Evolutionary conservation across 345 rosid species (phyloP), one percentile per base, ranked within the genome.

Genomic region (Crucihimalaya himalaica): DNA sequence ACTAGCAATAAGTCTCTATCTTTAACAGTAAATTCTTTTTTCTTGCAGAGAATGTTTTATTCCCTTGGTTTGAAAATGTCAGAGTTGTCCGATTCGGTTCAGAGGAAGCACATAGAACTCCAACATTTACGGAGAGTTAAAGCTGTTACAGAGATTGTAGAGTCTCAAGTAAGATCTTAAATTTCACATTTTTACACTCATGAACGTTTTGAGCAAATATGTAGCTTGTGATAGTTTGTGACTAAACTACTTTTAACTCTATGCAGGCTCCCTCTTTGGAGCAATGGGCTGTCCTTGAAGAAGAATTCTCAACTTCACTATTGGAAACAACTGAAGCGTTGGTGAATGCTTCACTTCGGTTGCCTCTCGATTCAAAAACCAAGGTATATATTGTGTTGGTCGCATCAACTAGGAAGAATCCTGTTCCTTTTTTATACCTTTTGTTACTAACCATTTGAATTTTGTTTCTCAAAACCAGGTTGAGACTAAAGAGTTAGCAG

Each of bases 251-350:
- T 34, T 51, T 53, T 37, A 45, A 52, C 51, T 76, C 65, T 61
- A 61, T 77, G 61, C 47, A 91, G 96, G 85, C 81, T 87, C 92
- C 96, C 8, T 70, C 74, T 73, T 81, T 91, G 70, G 92, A 87
- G 12, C 81, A 79, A 74, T 91, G 93, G 97, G 72, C 81, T 14
- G 76, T 60, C 1, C 31, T 83, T 8, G 83, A 85, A 76, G 84
- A 27, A 6, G 91, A 84, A 50, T 85, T 86, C 66, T 79, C 80
- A 34, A 15, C 34, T 62, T 87, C 86, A 14, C 54, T 91, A 32
- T 78, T 82, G 28, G 90, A 89, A 73, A 79, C 79, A 61, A 80
- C 55, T 59, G 84, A 85, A 83, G 88, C 96, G 62, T 83, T 89
- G 80, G 57, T 72, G 45, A 85, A 86, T 61, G 62, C 83, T 63